Base-by-base conservation (phyloP, 1,139 yeast genomes). In the Wickerhamomyces sp. region DNA sequence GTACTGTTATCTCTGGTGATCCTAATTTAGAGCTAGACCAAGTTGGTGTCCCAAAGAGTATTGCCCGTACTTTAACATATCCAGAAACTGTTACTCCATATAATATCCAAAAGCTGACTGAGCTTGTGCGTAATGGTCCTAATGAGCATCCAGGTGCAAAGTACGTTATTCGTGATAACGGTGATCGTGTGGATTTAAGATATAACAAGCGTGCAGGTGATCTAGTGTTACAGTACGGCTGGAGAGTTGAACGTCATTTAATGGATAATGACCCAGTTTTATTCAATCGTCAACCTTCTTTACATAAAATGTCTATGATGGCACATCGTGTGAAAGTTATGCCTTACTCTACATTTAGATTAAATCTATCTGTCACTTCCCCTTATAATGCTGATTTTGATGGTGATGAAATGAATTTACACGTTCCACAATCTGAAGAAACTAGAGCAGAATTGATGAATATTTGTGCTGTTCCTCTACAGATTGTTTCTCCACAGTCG, bases 291-390 rank as follows among this genome's bases (percentile, higher is more conserved):
- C 99, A 94, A 70, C 98, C 99, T 39, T 92, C 98, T 27, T 74
- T 94, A 65, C 99, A 94, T 69, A 94, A 94, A 67, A 92, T 94
- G 97, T 89, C 97, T 45, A 94, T 94, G 98, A 94, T 94, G 98
- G 96, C 97, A n/a, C 99, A 94, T 63, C 78, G 97, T 68, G 98
- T 92, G 30, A 89, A 87, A 61, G 98, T 92, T 38, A 90, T 94
- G 96, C 99, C 99, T 13, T 94, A 90, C 61, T 90, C 97, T 5
- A 92, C 99, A 0, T 94, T 94, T 72, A 81, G 99, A 68, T 73
- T 94, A 68, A 94, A 92, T 61, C 72, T 94, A 61, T 92, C 97
- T 14, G 98, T 92, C 37, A 92, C 98, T 0, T 88, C 97, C 14
- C 99, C 99, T 20, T 94, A 94, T 67, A 94, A 94, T 68, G 99